Evolutionary conservation across 345 rosid genomes (phyloP), one percentile per base, ranked within the genome.

Genomic region (Nasturtium officinale): DNA sequence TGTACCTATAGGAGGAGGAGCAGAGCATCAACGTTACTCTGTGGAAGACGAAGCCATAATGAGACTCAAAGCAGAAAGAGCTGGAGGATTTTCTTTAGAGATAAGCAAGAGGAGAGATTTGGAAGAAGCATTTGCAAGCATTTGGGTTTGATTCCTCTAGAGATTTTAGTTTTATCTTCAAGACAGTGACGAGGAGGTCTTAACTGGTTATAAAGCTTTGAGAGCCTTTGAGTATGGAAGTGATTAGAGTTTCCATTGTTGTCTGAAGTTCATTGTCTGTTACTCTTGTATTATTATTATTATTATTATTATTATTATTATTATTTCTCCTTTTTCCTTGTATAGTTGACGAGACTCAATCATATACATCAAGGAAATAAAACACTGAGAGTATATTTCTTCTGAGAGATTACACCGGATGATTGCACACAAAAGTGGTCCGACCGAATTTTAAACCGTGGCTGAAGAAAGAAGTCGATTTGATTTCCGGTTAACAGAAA

Each of bases 1-100:
- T 0, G 65, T 90, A 55, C 92, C 95, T 9, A 83, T 85, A 62
- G 83, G 81, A 48, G 74, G 83, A 42, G 83, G 85, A 29, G 65
- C 54, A 21, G 89, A 88, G 51, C 79, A 83, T 72, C 97, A 82
- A 0, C 92, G 85, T 37, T 85, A 83, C 80, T 25, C 77, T 10
- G 15, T 75, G 25, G 90, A 87, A 32, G 96, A 91, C 1, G 92
- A 91, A 76, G 98, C 85, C 29, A 84, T 80, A 85, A 81, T 73
- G 78, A 87, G 79, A 77, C 86, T 91, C 17, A 83, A 83, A 73
- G 88, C 87, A 35, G 97, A 95, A 79, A 95, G 86, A 77, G 92
- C 99, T 2, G 99, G 89, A 62, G 98, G 99, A 16, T 96, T 96
- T 91, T 88, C 87, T 45, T 33, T 80, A 11, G 98, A 96, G 79